These are phyloP conservation scores for Trametes meyenii DNA, from an alignment of 768 basidiomycete genomes.

Conservation along the genomic window DNA sequence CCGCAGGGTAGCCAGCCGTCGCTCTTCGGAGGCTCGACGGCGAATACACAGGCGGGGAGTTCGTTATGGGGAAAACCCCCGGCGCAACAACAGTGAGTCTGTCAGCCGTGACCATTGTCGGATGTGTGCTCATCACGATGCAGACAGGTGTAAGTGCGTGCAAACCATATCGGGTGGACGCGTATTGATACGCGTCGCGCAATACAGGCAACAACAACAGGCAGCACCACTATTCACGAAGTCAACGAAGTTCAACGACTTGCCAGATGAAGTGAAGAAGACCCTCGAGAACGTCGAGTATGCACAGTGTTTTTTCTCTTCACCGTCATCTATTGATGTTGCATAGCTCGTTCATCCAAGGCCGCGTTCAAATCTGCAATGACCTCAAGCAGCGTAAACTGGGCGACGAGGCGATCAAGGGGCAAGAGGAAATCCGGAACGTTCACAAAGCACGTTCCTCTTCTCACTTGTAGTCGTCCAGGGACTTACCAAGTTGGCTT, in stretches of 20 bases:
- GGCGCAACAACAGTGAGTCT: constrained; percentile 28
- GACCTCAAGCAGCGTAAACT: constrained; percentile 77
- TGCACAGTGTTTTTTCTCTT: constrained; percentile 25
- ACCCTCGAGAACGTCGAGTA: constrained; percentile 75
- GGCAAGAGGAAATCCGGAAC: constrained; percentile 65
- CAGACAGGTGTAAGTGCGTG: background rate
- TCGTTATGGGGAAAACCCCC: constrained; percentile 25
- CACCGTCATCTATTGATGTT: constrained; percentile 1
- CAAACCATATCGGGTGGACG: background rate
- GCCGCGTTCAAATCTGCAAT: constrained; percentile 78
- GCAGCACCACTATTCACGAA: constrained; percentile 48
- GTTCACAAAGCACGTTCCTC: constrained; percentile 60
- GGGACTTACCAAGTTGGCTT: background rate
- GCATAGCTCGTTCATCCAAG: constrained; percentile 40
- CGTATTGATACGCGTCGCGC: background rate
- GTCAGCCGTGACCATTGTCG: background rate
- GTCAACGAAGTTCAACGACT: constrained; percentile 80
- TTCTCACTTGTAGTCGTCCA: background rate
- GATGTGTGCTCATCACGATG: background rate
- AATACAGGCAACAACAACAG: constrained; percentile 15
- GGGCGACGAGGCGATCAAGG: constrained; percentile 73
- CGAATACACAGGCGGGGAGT: constrained; percentile 6
- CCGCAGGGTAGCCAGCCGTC: constrained; percentile 18
- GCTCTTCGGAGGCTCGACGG: constrained; percentile 12
- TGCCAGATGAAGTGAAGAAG: constrained; percentile 69